Evolutionary conservation across 78 protist genomes (phyloP), one percentile per base, ranked within the genome.

Genomic region (Chrysochromulina tobinii): DNA sequence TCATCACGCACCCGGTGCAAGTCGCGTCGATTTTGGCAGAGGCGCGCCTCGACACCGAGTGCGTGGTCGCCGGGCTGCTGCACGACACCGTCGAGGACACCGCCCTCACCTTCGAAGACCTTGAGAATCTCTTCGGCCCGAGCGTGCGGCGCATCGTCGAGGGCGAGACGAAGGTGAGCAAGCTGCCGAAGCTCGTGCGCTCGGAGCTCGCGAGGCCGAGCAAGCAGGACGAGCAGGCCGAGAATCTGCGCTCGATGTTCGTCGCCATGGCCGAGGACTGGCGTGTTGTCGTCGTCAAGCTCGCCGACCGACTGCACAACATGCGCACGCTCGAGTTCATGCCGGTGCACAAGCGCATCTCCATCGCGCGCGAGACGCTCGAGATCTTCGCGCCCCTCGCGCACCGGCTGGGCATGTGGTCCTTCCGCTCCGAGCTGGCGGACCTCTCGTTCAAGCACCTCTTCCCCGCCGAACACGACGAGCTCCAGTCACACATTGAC

Each of bases 261-360:
- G 20, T 88, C 48, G 91, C 91, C 14, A 88, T 88, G 91, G 81
- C 59, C 1, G 81, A 23, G 14, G 91, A 88, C 55, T 67, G 75
- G 81, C 91, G 91, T 83, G 64, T 88, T 66, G 48, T 88, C 83
- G 66, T 88, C 83, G 84, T 88, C 91, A 88, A 88, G 91, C 91
- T 88, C 53, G 91, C 91, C 53, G 91, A 88, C 66, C 64, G 91
- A 12, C 75, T 75, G 57, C 91, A 88, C 83, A 88, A 88, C 91
- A 88, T 88, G 72, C 91, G 91, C 68, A 88, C 91, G 55, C 83
- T 88, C 67, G 25, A 55, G 55, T 4, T 1, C 68, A 75, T 88
- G 91, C 91, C 91, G 67, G 23, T 14, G 48, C n/a, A 66, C 68
- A 88, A 88, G 83, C 91, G 59, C 58, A 38, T 64, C 23, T 79